These are phyloP conservation scores for Penicillium ochrochloron DNA, from an alignment of 495 filamentous ascomycete genomes.

Conservation along the genomic window DNA sequence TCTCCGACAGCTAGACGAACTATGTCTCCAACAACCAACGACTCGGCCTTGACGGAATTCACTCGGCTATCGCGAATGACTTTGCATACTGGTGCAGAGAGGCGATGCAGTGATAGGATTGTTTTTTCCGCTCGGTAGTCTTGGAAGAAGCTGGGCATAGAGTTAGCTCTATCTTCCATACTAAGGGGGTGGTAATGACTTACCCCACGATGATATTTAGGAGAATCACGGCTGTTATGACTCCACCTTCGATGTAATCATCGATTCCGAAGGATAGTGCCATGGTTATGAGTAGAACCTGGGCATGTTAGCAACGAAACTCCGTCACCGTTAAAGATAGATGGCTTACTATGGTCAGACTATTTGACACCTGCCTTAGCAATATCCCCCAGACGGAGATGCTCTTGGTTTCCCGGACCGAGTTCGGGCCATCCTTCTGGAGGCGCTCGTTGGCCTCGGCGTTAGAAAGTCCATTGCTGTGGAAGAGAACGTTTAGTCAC, in stretches of 20 bases:
- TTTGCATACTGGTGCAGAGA: constrained; percentile 78
- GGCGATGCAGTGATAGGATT: constrained; percentile 76
- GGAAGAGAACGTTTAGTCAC: not conserved
- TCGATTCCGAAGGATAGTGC: constrained; percentile 76
- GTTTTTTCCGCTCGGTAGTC: constrained; percentile 87
- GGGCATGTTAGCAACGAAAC: constrained; percentile 11
- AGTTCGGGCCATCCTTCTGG: constrained; percentile 62
- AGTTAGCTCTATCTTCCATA: not conserved
- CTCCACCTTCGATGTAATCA: constrained; percentile 83
- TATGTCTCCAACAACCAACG: constrained; percentile 82
- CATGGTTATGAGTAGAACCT: constrained; percentile 87
- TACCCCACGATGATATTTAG: constrained; percentile 77
- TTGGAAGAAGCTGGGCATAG: constrained; percentile 62
- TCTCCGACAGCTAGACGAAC: constrained; percentile 71
- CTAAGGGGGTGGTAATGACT: constrained; percentile 5
- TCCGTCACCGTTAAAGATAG: not conserved
- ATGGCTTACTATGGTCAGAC: constrained; percentile 59
- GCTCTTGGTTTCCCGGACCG: constrained; percentile 58
- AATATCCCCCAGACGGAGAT: constrained; percentile 62
- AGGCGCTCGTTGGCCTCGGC: constrained; percentile 59
- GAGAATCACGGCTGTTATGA: constrained; percentile 78
- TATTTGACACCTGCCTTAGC: constrained; percentile 65
- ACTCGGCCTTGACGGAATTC: constrained; percentile 66
- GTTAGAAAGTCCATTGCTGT: constrained; percentile 59
- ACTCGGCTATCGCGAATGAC: constrained; percentile 74